Evolutionary conservation across 2,329 filamentous ascomycete species (phyloP), one percentile per base, ranked within the genome.

Genomic region (Ascochyta pisi): DNA sequence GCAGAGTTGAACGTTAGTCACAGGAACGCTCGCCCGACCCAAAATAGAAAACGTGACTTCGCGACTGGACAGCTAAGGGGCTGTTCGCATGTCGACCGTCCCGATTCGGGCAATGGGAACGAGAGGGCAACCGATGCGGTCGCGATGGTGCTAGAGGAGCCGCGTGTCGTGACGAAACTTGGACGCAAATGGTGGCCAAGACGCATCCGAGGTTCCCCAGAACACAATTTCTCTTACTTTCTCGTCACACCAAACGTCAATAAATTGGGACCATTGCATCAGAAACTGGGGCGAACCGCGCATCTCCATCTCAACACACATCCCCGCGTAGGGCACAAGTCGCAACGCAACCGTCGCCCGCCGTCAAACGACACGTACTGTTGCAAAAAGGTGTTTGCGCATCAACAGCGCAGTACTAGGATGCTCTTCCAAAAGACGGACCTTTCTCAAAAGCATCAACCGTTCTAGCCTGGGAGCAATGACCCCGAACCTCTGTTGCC

Each of bases 1-100:
- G 9, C 35, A 29, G 40, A 42, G 46, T 55, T 50, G 10, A 24
- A 42, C n/a, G 47, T 56, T 56, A 50, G 53, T 56, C 53, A 56
- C 31, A 37, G 23, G 29, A 56, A 56, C 42, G 47, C 47, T 37
- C 38, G 41, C 29, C 37, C 16, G 16, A 31, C 42, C 53, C 3
- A 38, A 39, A 50, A 56, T 50, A 50, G 47, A 50, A 46, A 47
- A 38, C 53, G 47, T 56, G 47, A 27, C 34, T 41, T 35, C 16
- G 41, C 19, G 35, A 55, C 42, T 55, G 46, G 52, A 29, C 37
- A 19, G 12, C 8, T 29, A 37, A 7, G 22, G 8, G 22, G 16
- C 6, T 10, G 46, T 26, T 34, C 29, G 24, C 29, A 50, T 35
- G 19, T 15, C 41, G 22, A n/a, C 26, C 8, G 37, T 50, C 53